Base-by-base conservation (phyloP, 1,284 basidiomycete species). In the Cryptococcus sp. region DNA sequence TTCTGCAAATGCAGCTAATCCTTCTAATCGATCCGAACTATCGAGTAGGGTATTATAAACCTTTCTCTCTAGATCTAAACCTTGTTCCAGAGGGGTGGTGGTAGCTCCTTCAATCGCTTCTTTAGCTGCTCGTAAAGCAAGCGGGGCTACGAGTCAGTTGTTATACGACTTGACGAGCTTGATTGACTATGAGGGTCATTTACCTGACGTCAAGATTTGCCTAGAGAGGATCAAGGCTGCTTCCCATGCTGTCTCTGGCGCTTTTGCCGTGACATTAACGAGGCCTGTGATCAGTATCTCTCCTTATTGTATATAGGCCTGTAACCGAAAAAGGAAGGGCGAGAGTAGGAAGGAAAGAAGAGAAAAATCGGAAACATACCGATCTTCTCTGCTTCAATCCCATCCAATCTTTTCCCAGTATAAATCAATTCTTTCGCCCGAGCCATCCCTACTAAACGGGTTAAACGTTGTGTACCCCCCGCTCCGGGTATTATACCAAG, bases 401-500 rank as follows among this genome's bases (percentile, higher is more conserved):
- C 85, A 19, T 78, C 79, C 47, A 92, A 70, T 49, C 81, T 76
- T 7, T 83, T 80, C 7, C 85, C 86, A 2, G 87, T 88, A 69
- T 86, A 91, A 52, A 93, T 87, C 37, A 93, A 77, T 63, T 92
- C 88, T 73, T 96, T 97, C 5, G 92, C 86, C 69, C 83, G 86
- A 39, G 89, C 80, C 19, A 85, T 72, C 1, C 93, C 92, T 10
- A 97, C 75, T 19, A 96, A 75, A 41, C 89, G 83, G 1, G 89
- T 85, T 18, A 88, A 81, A 32, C 93, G 81, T 66, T 93, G 91
- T 1, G 92, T 97, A 1, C 91, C 91, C 2, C 91, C 91, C n/a
- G 90, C 91, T 45, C 92, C 92, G 13, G 92, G 92, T 52, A 97
- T 96, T 59, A 97, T 96, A 4, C 91, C 92, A 19, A 94, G 79